Conservation (phyloP, 2,329 filamentous ascomycete genomes). For the Ophiosphaerella korrae region DNA sequence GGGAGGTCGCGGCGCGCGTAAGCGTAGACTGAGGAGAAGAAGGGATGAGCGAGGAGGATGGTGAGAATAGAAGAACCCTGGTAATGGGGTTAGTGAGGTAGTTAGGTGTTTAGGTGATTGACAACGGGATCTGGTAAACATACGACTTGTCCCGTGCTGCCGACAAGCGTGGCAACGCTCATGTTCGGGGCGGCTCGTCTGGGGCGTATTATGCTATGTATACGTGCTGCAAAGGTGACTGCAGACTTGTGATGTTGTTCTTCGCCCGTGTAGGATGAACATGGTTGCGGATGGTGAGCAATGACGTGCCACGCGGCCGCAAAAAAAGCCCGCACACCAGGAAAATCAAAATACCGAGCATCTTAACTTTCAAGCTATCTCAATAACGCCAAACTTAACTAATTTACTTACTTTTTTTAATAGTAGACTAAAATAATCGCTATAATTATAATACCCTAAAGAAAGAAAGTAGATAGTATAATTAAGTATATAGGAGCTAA, state of each 20-base stretch:
- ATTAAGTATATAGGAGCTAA: too few species aligned
- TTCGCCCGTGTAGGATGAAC: neutral
- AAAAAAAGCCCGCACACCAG: too few species aligned
- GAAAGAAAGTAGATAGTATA: too few species aligned
- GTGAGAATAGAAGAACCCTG: slow-evolving; percentile 76
- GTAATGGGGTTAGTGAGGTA: neutral
- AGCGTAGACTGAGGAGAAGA: slow-evolving; percentile 62
- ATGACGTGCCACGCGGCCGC: neutral
- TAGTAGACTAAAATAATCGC: too few species aligned
- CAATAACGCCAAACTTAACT: too few species aligned
- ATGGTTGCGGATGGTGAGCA: neutral
- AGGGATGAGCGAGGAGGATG: slow-evolving; percentile 60
- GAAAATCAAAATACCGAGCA: too few species aligned
- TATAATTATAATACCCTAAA: too few species aligned
- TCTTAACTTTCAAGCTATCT: too few species aligned
- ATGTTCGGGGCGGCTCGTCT: slow-evolving; percentile 32
- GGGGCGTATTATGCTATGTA: neutral
- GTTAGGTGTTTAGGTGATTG: neutral
- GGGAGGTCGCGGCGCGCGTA: slow-evolving; percentile 70
- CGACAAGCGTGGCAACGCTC: slow-evolving; percentile 62
- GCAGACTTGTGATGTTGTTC: neutral
- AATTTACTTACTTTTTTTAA: too few species aligned
- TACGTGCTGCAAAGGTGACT: neutral
- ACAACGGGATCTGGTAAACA: slow-evolving; percentile 14
- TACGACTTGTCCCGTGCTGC: slow-evolving; percentile 68